Evolutionary conservation across 2,329 filamentous ascomycete genomes (phyloP).

Genomic region (Eurotiales sp.): DNA sequence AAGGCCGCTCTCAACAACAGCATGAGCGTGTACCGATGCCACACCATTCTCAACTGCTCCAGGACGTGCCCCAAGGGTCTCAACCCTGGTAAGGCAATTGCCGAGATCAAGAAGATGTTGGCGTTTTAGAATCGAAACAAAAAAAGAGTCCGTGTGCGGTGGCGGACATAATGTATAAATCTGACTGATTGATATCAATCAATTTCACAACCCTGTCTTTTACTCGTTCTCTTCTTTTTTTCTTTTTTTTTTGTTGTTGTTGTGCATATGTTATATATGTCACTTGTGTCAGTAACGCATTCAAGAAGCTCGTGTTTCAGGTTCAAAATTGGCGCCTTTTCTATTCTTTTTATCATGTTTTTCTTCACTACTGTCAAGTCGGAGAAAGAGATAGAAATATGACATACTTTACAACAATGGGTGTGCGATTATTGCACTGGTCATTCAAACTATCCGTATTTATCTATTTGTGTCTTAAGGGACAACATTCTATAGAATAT

Average conservation of each 20-base stretch:
- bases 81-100: slow-evolving; percentile 92
- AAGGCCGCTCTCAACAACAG: slow-evolving; percentile 93
- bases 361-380: background rate
- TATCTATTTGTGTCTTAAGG: no score
- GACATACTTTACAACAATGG: no score
- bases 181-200: background rate
- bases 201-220: background rate
- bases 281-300: background rate
- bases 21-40: slow-evolving; percentile 98
- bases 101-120: slow-evolving; percentile 98
- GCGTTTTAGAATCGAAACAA: slow-evolving; percentile 39
- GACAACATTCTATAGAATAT: no score
- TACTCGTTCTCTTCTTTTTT: background rate
- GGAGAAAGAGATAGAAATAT: background rate
- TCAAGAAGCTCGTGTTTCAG: background rate
- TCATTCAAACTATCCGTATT: no score
- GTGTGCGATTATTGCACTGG: no score
- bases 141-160: background rate
- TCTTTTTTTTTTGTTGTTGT: background rate
- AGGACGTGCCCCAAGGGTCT: slow-evolving; percentile 96
- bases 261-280: slow-evolving; percentile 2
- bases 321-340: background rate
- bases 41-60: slow-evolving; percentile 99
- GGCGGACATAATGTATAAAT: slow-evolving; percentile 8
- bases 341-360: background rate